Evolutionary conservation across 805 yeast species (phyloP), one percentile per base, ranked within the genome.

Genomic region (Yamadazyma sp.): DNA sequence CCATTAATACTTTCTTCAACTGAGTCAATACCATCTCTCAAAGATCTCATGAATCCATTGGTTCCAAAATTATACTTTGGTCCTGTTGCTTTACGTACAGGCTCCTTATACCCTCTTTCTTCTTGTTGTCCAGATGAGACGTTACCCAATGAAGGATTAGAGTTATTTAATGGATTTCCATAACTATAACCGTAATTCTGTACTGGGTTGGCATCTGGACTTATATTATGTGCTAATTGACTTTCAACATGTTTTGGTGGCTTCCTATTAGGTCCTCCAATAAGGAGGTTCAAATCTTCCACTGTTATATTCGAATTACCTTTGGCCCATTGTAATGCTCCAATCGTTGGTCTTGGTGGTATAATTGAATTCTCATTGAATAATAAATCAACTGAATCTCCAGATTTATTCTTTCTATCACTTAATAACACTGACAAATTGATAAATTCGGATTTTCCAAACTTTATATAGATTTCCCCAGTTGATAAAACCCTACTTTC

Each of bases 241-340:
- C 80, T 75, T 47, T 86, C 94, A 18, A 68, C 64, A 35, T 71
- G 69, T 50, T 76, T 79, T 1, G 81, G 68, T 14, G 70, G 62
- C 29, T 82, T 78, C 43, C 95, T 72, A 35, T 77, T 75, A 0
- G 80, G 81, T 1, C 97, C 97, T 4, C 84, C 86, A 24, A 91
- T 69, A 28, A 86, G 52, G 9, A 51, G 36, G 39, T 83, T 81
- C 34, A 93, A 65, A 42, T 86, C 95, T 1, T 71, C 68, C 15
- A 73, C 56, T 2, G 79, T 63, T n/a, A 82, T 71, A 13, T 77
- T 76, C 0, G 82, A 64, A 29, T 56, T 63, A 3, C 96, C 96
- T 45, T 82, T 77, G 5, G 93, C 86, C 93, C 96, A 85, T 56
- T 82, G 91, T 28, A 85, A 65, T 0, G 93, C 75, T 23, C 87